Evolutionary conservation across 192 early-diverging fungal genomes (phyloP).

Genomic region (Backusella morwellensis): DNA sequence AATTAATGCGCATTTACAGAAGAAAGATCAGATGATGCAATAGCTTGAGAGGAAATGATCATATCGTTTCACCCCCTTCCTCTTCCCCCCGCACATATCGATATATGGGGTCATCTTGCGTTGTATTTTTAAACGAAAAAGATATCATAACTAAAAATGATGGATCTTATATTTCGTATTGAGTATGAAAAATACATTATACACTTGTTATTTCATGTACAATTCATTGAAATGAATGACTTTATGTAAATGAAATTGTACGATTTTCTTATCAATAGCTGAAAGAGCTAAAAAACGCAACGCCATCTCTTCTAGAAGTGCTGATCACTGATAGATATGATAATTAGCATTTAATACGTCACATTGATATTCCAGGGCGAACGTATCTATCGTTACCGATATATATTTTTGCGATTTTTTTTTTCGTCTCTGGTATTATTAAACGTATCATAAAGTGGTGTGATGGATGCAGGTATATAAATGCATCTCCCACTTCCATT

Average conservation of each 20-base stretch:
- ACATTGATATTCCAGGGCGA: background rate
- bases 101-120: background rate
- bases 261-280: background rate
- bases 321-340: background rate
- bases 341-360: background rate
- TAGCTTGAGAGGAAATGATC: background rate
- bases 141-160: too few relatives aligned
- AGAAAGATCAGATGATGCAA: background rate
- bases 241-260: too few relatives aligned
- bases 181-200: too few relatives aligned
- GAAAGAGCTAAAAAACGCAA: background rate
- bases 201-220: too few relatives aligned
- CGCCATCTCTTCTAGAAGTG: background rate
- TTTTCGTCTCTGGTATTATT: background rate
- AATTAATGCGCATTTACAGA: background rate
- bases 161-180: too few relatives aligned
- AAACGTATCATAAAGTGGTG: background rate
- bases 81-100: background rate
- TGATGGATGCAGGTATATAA: background rate
- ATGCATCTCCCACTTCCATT: too few relatives aligned
- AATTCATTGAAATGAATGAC: too few relatives aligned
- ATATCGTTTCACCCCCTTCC: background rate
- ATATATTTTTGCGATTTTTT: background rate
- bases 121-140: background rate
- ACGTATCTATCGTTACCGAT: background rate